Evolutionary conservation across 1,139 yeast species (phyloP), one percentile per base, ranked within the genome.

Genomic region (Blastobotrys capitulatus): DNA sequence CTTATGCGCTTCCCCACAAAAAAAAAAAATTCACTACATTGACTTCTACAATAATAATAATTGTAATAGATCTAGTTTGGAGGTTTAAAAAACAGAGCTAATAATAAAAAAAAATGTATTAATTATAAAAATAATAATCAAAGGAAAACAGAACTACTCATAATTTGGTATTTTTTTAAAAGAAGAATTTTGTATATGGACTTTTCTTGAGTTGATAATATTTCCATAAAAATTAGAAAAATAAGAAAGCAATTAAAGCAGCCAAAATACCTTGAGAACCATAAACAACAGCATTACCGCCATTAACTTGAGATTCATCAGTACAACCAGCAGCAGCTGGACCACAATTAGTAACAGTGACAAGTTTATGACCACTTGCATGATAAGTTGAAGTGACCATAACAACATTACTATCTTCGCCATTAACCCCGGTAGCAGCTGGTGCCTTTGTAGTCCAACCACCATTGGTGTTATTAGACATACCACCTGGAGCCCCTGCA

Each of bases 261-360:
- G 38, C 37, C 8, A 20, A 18, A 7, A 41, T 8, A 15, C 38
- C 44, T 9, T 12, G 7, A 7, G 38, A 36, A 13, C 27, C 44
- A 29, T 31, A 20, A 15, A 6, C 12, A 10, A 29, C 7, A 10
- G 9, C 13, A 13, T 27, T n/a, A 20, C 31, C 44, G 5, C 46
- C 46, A 31, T 34, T 42, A 20, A 42, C 46, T 25, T 42, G 46
- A 13, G 44, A 25, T 3, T 29, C 39, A 18, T 25, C 25, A 18
- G 46, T 35, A 31, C 27, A n/a, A 32, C 31, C 15, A 18, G 36
- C 38, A 42, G 39, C 15, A 22, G 4, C 6, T 7, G 38, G 19
- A 7, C 32, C 39, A 22, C 46, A 42, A 38, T 34, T 19, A 31
- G 46, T 42, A 13, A 42, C 39, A 15, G 46, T 42, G 39, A 34